A percentile compares a stretch with the other conserved stretches of the same genome.
These are phyloP conservation scores for Trypanosoma platydactyli DNA, from an alignment of 208 protist species.

Conservation along the genomic window DNA sequence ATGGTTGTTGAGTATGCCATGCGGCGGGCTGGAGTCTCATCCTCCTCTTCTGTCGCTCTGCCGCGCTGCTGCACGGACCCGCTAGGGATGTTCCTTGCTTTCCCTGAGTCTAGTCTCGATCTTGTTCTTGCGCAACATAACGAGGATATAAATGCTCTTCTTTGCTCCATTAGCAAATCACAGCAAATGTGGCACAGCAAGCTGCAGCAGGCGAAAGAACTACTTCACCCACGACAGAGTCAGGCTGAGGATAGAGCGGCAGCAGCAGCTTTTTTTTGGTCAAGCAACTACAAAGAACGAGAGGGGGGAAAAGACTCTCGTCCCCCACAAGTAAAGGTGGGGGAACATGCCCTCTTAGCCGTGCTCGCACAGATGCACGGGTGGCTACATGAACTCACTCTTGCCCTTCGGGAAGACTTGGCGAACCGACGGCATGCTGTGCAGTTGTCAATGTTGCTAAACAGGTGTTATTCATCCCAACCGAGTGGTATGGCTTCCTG, in stretches of 20 bases:
- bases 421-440: constrained; percentile 33
- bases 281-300: not conserved
- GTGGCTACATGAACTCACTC: constrained; percentile 52
- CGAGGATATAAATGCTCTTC: constrained; percentile 47
- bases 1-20: constrained; percentile 39
- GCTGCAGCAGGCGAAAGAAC: constrained; percentile 30
- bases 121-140: constrained; percentile 58
- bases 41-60: constrained; percentile 4
- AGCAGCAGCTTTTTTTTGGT: not conserved
- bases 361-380: constrained; percentile 53
- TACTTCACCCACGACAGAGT: not conserved
- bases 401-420: constrained; percentile 46
- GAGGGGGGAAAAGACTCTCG: not conserved
- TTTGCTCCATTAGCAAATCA: constrained; percentile 37
- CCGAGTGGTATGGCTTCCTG: not conserved
- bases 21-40: constrained; percentile 33
- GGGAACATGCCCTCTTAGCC: constrained; percentile 42
- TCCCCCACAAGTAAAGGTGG: constrained; percentile 13
- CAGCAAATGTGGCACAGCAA: constrained; percentile 60
- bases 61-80: constrained; percentile 37
- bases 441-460: constrained; percentile 21
- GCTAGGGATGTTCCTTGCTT: constrained; percentile 54
- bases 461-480: not conserved
- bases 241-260: not conserved
- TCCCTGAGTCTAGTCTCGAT: constrained; percentile 38